Evolutionary conservation across 176 grass and related monocot genomes (phyloP).

Genomic region (Paspalum vaginatum): DNA sequence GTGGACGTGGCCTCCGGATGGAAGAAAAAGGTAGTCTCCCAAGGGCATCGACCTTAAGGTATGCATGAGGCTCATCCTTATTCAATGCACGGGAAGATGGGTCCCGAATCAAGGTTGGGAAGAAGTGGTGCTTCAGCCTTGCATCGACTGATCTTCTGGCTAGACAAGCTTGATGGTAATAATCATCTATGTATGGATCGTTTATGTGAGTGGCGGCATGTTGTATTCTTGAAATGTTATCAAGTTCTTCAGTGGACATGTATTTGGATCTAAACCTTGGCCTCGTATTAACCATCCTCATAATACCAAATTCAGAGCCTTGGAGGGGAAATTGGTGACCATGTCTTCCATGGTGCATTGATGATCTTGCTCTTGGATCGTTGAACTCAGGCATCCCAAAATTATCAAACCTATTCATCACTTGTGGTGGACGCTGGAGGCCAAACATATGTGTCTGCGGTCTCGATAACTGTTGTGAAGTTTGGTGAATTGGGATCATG

Average conservation of each 20-base stretch:
- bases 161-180: slow-evolving; percentile 87
- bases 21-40: slow-evolving; percentile 88
- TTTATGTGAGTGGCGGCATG: slow-evolving; percentile 74
- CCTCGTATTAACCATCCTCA: slow-evolving; percentile 62
- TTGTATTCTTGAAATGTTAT: slow-evolving; percentile 77
- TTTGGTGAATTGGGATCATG: slow-evolving; percentile 51
- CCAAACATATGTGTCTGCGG: slow-evolving; percentile 42
- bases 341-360: slow-evolving; percentile 44
- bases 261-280: slow-evolving; percentile 59
- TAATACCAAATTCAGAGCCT: slow-evolving; percentile 47
- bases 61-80: slow-evolving; percentile 85
- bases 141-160: slow-evolving; percentile 64
- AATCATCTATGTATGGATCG: slow-evolving; percentile 88
- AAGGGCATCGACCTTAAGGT: slow-evolving; percentile 89
- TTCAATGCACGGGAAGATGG: slow-evolving; percentile 48
- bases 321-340: slow-evolving; percentile 48
- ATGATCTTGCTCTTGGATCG: slow-evolving; percentile 56
- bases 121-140: slow-evolving; percentile 69
- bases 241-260: slow-evolving; percentile 81
- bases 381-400: slow-evolving; percentile 54
- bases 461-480: slow-evolving; percentile 48
- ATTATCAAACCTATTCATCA: slow-evolving; percentile 59
- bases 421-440: slow-evolving; percentile 54
- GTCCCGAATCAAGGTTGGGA: slow-evolving; percentile 65
- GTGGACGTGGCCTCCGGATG: slow-evolving; percentile 72